Conservation (phyloP, 805 yeast genomes). For the Candida boidinii region DNA sequence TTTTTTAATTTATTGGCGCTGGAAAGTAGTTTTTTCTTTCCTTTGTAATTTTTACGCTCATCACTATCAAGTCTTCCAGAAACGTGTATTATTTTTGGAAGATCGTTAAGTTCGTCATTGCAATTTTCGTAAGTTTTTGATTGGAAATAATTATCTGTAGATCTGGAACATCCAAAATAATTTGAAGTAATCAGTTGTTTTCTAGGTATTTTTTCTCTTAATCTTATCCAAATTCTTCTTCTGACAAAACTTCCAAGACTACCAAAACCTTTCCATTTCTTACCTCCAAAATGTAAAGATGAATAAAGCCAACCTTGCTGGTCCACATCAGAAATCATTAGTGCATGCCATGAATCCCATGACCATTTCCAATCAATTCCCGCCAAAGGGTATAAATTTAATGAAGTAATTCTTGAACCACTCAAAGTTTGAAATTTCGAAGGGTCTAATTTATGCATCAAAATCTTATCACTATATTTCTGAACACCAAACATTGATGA, state of each 20-base stretch:
- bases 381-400: conserved; percentile 35
- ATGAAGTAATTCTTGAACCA: conserved; percentile 26
- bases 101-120: not conserved
- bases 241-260: conserved; percentile 41
- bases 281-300: conserved; percentile 29
- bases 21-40: too few species aligned
- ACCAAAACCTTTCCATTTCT: conserved; percentile 43
- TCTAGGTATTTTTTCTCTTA: conserved; percentile 18
- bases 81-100: too few species aligned
- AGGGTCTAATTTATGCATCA: conserved; percentile 43
- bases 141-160: too few species aligned
- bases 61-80: too few species aligned
- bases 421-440: conserved; percentile 36
- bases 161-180: too few species aligned
- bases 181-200: too few species aligned
- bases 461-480: conserved; percentile 34
- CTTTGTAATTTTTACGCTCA: too few species aligned
- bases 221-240: conserved; percentile 42
- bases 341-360: conserved; percentile 46
- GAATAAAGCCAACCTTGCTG: conserved; percentile 53
- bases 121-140: not conserved
- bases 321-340: conserved; percentile 48
- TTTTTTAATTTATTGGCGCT: too few species aligned
- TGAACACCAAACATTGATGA: conserved; percentile 44
- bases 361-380: conserved; percentile 44